Conservation (phyloP, 2,329 filamentous ascomycete genomes). For the Monosporascus sp. region DNA sequence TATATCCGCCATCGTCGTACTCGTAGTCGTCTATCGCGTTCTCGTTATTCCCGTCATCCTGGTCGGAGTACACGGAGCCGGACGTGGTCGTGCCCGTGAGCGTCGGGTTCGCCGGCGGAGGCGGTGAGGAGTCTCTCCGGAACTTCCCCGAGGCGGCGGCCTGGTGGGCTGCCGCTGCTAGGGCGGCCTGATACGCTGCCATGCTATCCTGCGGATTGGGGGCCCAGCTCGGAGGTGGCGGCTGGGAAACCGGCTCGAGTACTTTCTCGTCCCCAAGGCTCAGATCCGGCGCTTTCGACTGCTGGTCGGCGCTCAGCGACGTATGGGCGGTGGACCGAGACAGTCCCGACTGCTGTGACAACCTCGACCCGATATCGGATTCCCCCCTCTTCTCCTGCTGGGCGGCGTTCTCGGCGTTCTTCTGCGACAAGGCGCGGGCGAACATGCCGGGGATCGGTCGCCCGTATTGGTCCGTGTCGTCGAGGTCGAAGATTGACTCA, state of each 20-base stretch:
- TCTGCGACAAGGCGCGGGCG: conserved; percentile 45
- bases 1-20: conserved; percentile 53
- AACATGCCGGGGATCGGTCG: conserved; percentile 55
- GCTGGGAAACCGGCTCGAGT: conserved; percentile 6
- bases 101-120: conserved; percentile 29
- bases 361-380: conserved; percentile 40
- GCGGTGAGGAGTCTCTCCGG: conserved; percentile 49
- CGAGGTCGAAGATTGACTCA: conserved; percentile 67
- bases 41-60: conserved; percentile 14
- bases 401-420: conserved; percentile 24
- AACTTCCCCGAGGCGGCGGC: conserved; percentile 75
- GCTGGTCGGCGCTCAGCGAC: conserved; percentile 36
- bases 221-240: conserved; percentile 8
- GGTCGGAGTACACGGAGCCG: conserved; percentile 19
- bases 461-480: conserved; percentile 59
- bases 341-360: conserved; percentile 38
- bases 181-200: conserved; percentile 74
- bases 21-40: conserved; percentile 30
- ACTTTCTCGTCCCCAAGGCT: conserved; percentile 5
- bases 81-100: conserved; percentile 31
- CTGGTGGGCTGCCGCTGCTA: conserved; percentile 74
- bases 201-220: conserved; percentile 24
- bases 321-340: conserved; percentile 49
- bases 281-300: conserved; percentile 13
- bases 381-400: conserved; percentile 35